Evolutionary conservation across 1,139 yeast genomes (phyloP).

Genomic region (Sugiyamaella sp.): DNA sequence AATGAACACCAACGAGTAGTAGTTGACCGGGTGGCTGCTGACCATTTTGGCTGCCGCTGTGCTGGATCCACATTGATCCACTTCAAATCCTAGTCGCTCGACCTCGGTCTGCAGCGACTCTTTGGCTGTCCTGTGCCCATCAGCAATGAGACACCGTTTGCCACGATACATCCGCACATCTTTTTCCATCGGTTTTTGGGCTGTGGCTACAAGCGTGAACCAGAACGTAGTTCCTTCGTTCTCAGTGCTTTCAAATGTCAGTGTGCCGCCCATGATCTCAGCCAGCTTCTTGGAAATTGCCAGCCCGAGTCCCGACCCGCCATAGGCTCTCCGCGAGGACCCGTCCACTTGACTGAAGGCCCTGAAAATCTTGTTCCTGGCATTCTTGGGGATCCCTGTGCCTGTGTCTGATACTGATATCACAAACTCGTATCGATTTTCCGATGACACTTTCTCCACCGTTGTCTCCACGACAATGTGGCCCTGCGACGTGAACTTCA

Average conservation of each 20-base stretch:
- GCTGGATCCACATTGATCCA: slow-evolving; percentile 34
- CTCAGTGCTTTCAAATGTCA: slow-evolving; percentile 55
- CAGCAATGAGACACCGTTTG: slow-evolving; percentile 45
- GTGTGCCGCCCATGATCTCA: slow-evolving; percentile 60
- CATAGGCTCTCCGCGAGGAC: slow-evolving; percentile 57
- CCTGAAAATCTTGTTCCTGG: slow-evolving; percentile 55
- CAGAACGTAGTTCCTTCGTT: slow-evolving; percentile 57
- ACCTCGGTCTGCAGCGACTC: slow-evolving; percentile 45
- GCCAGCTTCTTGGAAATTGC: slow-evolving; percentile 62
- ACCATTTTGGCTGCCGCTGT: slow-evolving; percentile 28
- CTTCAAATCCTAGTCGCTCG: slow-evolving; percentile 44
- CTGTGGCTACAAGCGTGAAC: slow-evolving; percentile 45
- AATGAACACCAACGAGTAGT: slow-evolving; percentile 34
- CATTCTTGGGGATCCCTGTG: slow-evolving; percentile 59
- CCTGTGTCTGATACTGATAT: slow-evolving; percentile 59
- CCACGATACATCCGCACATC: slow-evolving; percentile 35
- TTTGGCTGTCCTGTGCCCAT: slow-evolving; percentile 43
- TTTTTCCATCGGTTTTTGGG: slow-evolving; percentile 35
- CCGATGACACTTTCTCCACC: slow-evolving; percentile 43
- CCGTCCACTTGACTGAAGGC: slow-evolving; percentile 67
- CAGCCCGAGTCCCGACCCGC: slow-evolving; percentile 64
- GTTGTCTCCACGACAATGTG: slow-evolving; percentile 49
- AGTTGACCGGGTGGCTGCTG: slow-evolving; percentile 23
- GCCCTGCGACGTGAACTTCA: slow-evolving; percentile 56
- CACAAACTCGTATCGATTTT: slow-evolving; percentile 49